phyloP scores from a whole-genome alignment of 2,329 filamentous ascomycete species.

The Teratosphaeria viscida region DNA sequence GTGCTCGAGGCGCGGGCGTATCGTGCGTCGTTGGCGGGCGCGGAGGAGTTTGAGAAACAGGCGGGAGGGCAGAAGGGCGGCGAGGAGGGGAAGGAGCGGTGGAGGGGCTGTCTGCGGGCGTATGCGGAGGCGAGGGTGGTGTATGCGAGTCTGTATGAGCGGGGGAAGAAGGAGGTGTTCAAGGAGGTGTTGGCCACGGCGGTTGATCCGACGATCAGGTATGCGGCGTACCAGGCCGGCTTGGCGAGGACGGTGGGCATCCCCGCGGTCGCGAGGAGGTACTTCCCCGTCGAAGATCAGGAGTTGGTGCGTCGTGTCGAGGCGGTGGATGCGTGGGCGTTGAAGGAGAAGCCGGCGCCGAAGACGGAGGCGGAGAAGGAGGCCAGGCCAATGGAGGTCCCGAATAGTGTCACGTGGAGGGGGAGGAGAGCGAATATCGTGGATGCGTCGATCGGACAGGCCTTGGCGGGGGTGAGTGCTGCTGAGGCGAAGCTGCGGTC shows the following conservation, averaged over 20 bases:
- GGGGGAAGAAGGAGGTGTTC: constrained; percentile 64
- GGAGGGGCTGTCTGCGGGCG: constrained; percentile 65
- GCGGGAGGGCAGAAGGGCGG: constrained; percentile 32
- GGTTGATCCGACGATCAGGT: constrained; percentile 86
- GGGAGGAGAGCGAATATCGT: constrained; percentile 77
- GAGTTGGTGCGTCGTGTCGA: constrained; percentile 58
- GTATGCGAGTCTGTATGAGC: constrained; percentile 63
- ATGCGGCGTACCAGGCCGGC: constrained; percentile 76
- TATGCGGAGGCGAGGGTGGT: constrained; percentile 72
- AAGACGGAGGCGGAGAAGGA: constrained; percentile 17
- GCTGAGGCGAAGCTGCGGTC: constrained; percentile 43
- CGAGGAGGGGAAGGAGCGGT: constrained; percentile 41
- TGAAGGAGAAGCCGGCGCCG: constrained; percentile 43
- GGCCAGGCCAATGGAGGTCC: constrained; percentile 36
- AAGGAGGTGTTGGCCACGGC: constrained; percentile 77
- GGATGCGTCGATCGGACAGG: constrained; percentile 81
- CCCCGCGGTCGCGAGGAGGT: constrained; percentile 63
- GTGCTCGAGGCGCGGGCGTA: constrained; percentile 82
- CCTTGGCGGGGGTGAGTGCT: constrained; percentile 58
- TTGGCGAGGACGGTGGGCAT: constrained; percentile 70
- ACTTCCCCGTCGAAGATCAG: constrained; percentile 58
- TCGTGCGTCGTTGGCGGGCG: constrained; percentile 62
- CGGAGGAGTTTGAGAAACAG: constrained; percentile 76
- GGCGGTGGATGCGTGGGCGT: constrained; percentile 55
- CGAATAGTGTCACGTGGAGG: constrained; percentile 75